phyloP scores from a whole-genome alignment of 495 filamentous ascomycete genomes.

The Neurospora tetrasperma region DNA sequence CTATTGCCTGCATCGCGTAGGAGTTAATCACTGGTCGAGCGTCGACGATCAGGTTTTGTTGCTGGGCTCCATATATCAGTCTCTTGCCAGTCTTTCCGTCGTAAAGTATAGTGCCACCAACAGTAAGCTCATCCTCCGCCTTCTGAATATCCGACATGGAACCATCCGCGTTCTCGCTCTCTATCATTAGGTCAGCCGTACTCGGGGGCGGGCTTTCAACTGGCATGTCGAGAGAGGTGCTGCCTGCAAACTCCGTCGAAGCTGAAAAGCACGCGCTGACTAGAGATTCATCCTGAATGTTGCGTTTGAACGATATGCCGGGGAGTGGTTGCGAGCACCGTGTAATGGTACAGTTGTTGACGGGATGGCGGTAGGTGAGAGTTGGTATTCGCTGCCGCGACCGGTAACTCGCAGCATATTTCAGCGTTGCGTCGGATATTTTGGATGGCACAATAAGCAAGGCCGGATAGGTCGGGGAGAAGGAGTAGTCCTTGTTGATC shows the following conservation, averaged over 20 bases:
- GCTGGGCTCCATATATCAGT: conserved; percentile 84
- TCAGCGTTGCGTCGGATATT: conserved; percentile 93
- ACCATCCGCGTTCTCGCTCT: conserved; percentile 22
- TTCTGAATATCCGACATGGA: conserved; percentile 51
- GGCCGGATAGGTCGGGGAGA: conserved; percentile 91
- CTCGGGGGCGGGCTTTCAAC: conserved; percentile 47
- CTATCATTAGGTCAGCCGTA: conserved; percentile 39
- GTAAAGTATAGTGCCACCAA: conserved; percentile 31
- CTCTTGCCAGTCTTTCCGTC: conserved; percentile 38
- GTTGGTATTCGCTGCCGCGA: conserved; percentile 81
- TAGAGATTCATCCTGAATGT: conserved; percentile 91
- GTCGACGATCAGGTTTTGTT: conserved; percentile 93
- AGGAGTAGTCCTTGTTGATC: conserved; percentile 80
- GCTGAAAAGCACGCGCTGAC: conserved; percentile 90
- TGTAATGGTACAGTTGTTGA: conserved; percentile 96
- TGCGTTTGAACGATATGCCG: conserved; percentile 78
- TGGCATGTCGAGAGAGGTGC: conserved; percentile 13
- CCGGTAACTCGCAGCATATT: conserved; percentile 83
- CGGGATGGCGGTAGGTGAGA: conserved; percentile 83
- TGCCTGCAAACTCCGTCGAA: conserved; percentile 33
- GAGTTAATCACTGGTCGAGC: conserved; percentile 93
- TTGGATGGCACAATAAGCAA: conserved; percentile 71
- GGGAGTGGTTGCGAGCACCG: conserved; percentile 88
- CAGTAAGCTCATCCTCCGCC: conserved; percentile 62
- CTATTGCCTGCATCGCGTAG: conserved; percentile 88